These are phyloP conservation scores for Trichoderma parareesei DNA, from an alignment of 495 filamentous ascomycete species.

Conservation along the genomic window DNA sequence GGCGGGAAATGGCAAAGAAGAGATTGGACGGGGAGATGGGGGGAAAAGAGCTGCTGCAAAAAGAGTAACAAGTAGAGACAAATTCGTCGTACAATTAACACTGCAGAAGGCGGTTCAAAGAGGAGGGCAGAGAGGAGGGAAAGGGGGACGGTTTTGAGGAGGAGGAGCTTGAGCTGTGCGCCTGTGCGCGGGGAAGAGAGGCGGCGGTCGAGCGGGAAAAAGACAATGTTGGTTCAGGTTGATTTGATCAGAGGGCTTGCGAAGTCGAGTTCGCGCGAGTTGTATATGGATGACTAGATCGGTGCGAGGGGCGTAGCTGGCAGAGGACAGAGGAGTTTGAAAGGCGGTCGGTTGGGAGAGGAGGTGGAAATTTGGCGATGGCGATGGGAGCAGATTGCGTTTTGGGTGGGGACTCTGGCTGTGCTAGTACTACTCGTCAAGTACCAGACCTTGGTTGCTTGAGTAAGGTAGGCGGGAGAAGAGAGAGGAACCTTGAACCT, in stretches of 20 bases:
- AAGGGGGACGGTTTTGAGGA: background rate
- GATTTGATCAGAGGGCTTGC: background rate
- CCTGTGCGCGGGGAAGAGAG: background rate
- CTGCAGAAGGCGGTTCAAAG: background rate
- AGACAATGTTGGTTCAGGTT: background rate
- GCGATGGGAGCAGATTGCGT: constrained; percentile 8
- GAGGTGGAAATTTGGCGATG: background rate
- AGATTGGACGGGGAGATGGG: background rate
- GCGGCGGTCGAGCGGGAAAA: background rate
- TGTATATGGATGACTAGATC: background rate
- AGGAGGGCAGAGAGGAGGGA: background rate
- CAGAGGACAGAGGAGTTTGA: background rate
- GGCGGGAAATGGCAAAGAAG: background rate
- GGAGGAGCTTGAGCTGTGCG: background rate
- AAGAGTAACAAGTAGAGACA: background rate
- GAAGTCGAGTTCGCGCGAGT: background rate
- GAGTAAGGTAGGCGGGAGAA: background rate
- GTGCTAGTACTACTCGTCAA: background rate
- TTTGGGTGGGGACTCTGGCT: background rate
- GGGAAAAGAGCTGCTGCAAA: background rate
- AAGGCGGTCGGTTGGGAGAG: background rate
- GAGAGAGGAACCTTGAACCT: too few relatives aligned
- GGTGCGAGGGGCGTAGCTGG: background rate
- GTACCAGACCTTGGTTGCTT: too few relatives aligned
- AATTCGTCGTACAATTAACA: background rate